phyloP scores from a whole-genome alignment of 2,329 filamentous ascomycete genomes.

The Stagonosporopsis cucurbitacearum region DNA sequence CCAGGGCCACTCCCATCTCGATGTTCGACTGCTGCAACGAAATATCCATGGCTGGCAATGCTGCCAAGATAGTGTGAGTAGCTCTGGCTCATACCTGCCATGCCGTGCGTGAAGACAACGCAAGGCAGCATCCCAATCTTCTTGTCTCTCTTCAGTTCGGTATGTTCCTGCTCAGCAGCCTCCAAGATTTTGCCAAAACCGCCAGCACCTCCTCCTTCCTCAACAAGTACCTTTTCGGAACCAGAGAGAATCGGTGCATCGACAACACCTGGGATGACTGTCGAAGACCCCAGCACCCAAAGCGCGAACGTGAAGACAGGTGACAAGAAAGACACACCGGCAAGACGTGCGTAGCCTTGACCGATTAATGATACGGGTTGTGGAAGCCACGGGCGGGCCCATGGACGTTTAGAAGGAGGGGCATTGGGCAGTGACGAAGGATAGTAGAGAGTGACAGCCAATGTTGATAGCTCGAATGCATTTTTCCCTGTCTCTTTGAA shows the following conservation, averaged over 20 bases:
- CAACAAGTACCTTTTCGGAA: conserved; percentile 28
- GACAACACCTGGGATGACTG: conserved; percentile 52
- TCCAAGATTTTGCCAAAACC: conserved; percentile 26
- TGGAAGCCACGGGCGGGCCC: conserved; percentile 53
- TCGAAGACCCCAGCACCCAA: conserved; percentile 52
- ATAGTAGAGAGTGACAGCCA: conserved; percentile 56
- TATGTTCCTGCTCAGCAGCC: conserved; percentile 28
- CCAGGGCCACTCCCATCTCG: conserved; percentile 56
- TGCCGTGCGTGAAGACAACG: conserved; percentile 56
- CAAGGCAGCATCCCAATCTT: conserved; percentile 47
- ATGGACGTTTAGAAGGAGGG: conserved; percentile 33
- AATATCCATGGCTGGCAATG: conserved; percentile 54
- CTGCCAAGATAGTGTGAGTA: conserved; percentile 57
- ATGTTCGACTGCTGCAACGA: conserved; percentile 57
- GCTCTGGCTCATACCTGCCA: conserved; percentile 54
- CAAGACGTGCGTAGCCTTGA: conserved; percentile 54
- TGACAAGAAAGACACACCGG: conserved; percentile 48
- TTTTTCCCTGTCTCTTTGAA: conserved; percentile 49
- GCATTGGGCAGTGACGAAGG: conserved; percentile 43
- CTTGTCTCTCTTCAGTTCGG: conserved; percentile 35
- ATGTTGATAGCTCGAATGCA: conserved; percentile 54
- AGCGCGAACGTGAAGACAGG: conserved; percentile 50
- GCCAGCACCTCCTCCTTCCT: conserved; percentile 25
- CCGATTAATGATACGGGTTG: conserved; percentile 53
- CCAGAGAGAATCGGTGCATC: conserved; percentile 50